A percentile compares a stretch with the other conserved stretches of the same genome.
These are phyloP conservation scores for Posidonia oceanica DNA, from an alignment of 116 monocot species.

Conservation along the genomic window DNA sequence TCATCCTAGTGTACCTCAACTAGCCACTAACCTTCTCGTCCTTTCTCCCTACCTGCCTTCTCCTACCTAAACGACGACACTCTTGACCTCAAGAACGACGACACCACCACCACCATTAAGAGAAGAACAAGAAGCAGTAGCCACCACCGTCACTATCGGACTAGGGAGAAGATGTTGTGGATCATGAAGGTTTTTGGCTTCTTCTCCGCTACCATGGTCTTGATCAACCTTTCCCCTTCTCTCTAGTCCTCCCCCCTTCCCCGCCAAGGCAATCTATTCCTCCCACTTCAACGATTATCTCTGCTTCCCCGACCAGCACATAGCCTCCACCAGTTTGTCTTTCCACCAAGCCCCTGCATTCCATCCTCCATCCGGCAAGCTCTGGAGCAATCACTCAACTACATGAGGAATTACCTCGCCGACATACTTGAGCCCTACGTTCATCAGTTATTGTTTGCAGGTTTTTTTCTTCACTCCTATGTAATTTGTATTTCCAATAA, in stretches of 20 bases:
- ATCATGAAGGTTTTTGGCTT: constrained; percentile 52
- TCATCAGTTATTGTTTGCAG: no score
- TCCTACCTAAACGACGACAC: background rate
- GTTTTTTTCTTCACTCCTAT: no score
- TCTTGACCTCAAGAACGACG: background rate
- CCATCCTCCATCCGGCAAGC: constrained; percentile 5
- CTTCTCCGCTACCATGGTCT: constrained; percentile 41
- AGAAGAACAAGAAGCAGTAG: background rate
- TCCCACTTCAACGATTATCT: constrained; percentile 44
- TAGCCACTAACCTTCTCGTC: background rate
- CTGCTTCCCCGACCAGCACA: background rate
- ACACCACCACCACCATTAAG: no score
- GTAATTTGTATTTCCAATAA: no score
- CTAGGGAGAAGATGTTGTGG: constrained; percentile 47
- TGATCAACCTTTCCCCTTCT: constrained; percentile 69
- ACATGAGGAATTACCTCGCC: no score
- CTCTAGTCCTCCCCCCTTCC: constrained; percentile 63
- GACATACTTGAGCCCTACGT: no score
- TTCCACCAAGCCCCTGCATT: constrained; percentile 42
- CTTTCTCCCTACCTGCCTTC: background rate
- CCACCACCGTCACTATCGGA: background rate
- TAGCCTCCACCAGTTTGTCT: background rate
- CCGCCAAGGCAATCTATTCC: constrained; percentile 84
- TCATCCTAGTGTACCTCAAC: background rate
- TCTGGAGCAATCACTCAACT: background rate